These are phyloP conservation scores for Apiospora aurea DNA, from an alignment of 2,329 filamentous ascomycete genomes.

Conservation along the genomic window DNA sequence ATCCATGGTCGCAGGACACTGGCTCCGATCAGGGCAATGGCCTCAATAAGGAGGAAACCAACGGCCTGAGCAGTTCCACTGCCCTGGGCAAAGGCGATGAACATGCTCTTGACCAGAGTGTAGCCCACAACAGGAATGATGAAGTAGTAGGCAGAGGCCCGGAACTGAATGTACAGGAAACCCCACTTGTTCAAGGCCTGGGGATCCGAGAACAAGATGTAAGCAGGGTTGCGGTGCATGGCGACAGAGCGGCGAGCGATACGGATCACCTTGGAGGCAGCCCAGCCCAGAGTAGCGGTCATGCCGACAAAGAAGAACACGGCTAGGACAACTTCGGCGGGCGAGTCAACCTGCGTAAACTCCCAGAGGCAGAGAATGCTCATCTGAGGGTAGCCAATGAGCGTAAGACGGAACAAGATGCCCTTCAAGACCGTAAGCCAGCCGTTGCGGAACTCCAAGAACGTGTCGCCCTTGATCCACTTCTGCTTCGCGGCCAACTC, in stretches of 20 bases:
- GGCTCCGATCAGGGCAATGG: constrained; percentile 72
- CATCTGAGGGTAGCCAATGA: constrained; percentile 88
- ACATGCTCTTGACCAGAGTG: constrained; percentile 79
- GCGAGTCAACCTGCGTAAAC: constrained; percentile 78
- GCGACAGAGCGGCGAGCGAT: constrained; percentile 81
- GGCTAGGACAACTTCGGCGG: constrained; percentile 79
- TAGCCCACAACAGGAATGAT: constrained; percentile 78
- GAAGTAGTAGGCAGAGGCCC: constrained; percentile 88
- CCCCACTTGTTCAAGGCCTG: constrained; percentile 90
- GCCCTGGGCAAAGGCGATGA: constrained; percentile 77
- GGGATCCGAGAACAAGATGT: constrained; percentile 88
- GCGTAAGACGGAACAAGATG: constrained; percentile 81
- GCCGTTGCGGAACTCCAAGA: constrained; percentile 85
- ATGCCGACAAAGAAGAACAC: constrained; percentile 83
- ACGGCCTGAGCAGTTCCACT: constrained; percentile 75
- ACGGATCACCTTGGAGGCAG: constrained; percentile 80
- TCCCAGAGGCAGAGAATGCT: constrained; percentile 86
- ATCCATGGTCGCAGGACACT: constrained; percentile 86
- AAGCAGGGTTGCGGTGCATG: constrained; percentile 91
- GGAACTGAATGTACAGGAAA: constrained; percentile 89
- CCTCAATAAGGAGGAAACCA: constrained; percentile 78
- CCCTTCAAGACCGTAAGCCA: constrained; percentile 88
- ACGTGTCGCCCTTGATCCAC: constrained; percentile 81
- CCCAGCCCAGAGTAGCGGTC: constrained; percentile 76
- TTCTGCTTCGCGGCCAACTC: constrained; percentile 73